A percentile compares a stretch with the other conserved stretches of the same genome.
These are phyloP conservation scores for Yamadazyma jaroonii DNA, from an alignment of 1,139 yeast species.

Conservation along the genomic window DNA sequence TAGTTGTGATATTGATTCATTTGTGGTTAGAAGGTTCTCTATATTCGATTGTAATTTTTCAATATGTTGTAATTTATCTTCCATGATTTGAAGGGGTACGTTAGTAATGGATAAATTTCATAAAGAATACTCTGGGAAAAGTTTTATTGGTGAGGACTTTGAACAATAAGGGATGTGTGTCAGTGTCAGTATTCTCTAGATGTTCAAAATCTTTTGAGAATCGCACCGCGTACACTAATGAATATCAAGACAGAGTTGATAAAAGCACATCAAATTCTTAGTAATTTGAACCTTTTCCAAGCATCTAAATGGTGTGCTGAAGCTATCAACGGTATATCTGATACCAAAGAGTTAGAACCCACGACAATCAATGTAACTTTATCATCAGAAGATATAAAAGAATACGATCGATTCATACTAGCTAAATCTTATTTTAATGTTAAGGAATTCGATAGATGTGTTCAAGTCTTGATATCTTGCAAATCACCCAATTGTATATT, in stretches of 20 bases:
- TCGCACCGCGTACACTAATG: too few relatives aligned
- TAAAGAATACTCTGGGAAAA: too few relatives aligned
- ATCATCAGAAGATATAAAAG: conserved; percentile 8
- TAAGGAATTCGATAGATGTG: conserved; percentile 83
- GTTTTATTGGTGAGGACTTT: too few relatives aligned
- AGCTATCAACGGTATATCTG: conserved; percentile 52
- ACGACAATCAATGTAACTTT: not conserved
- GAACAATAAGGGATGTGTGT: too few relatives aligned
- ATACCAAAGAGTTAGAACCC: conserved; percentile 3
- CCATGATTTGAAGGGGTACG: too few relatives aligned
- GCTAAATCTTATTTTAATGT: conserved; percentile 79
- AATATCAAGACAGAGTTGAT: conserved; percentile 13
- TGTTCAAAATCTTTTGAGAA: too few relatives aligned
- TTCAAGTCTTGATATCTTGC: conserved; percentile 53
- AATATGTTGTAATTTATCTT: too few relatives aligned
- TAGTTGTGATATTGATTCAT: conserved; percentile 7
- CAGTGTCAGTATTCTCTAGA: too few relatives aligned
- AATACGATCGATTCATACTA: conserved; percentile 40
- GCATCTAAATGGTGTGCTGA: conserved; percentile 85
- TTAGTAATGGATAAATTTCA: too few relatives aligned
- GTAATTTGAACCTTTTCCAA: conserved; percentile 54
- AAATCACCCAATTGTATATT: conserved; percentile 58
- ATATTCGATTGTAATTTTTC: not conserved
- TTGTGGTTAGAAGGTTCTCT: conserved; percentile 1
- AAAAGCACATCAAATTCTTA: conserved; percentile 17